phyloP scores from a whole-genome alignment of 2,329 filamentous ascomycete species.

The Diaporthe sp. region DNA sequence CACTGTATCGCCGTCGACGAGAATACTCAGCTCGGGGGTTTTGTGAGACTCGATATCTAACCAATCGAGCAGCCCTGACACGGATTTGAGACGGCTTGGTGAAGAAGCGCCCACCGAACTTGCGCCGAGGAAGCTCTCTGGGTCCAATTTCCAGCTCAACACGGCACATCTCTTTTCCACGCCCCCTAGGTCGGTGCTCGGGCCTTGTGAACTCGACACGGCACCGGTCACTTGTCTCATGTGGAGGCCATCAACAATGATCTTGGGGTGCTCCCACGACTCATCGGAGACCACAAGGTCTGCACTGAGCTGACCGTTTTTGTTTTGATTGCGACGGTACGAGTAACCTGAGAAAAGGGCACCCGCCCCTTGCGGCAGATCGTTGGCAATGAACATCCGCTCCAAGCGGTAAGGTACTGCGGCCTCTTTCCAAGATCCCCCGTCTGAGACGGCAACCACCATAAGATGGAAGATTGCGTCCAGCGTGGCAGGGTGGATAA shows the following conservation, averaged over 20 bases:
- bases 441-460: not conserved
- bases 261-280: not conserved
- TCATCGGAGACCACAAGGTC: conserved; percentile 21
- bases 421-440: not conserved
- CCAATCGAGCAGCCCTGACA: not conserved
- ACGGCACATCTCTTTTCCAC: not conserved
- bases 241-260: not conserved
- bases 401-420: conserved; percentile 3
- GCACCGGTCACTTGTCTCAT: conserved; percentile 1
- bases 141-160: conserved; percentile 1
- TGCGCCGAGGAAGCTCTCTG: not conserved
- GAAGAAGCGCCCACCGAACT: no score
- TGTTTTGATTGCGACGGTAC: not conserved
- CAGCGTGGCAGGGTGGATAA: conserved; percentile 24
- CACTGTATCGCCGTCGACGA: not conserved
- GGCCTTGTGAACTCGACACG: not conserved
- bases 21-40: not conserved
- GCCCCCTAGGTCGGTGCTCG: no score
- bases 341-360: not conserved
- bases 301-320: not conserved
- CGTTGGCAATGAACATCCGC: not conserved
- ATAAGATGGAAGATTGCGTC: conserved; percentile 19
- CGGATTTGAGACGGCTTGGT: no score
- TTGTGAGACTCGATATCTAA: conserved; percentile 15
- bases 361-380: not conserved